Evolutionary conservation across 805 yeast genomes (phyloP), one percentile per base, ranked within the genome.

Genomic region (Pichia occidentalis): DNA sequence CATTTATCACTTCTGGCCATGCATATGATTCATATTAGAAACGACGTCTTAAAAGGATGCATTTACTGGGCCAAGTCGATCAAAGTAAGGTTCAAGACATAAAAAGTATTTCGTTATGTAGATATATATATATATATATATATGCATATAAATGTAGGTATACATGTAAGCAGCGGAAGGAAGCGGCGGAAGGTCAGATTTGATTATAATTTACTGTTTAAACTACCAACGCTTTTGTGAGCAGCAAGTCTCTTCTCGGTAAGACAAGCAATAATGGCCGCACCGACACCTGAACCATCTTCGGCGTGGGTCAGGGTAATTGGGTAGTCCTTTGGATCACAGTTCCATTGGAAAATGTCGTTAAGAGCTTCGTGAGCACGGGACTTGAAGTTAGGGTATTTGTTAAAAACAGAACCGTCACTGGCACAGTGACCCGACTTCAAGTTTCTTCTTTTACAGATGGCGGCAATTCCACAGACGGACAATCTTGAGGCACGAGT

Each of bases 281-380:
- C 98, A 58, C 98, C 98, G 34, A 85, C 96, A 67, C 97, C 97
- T 33, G 92, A 81, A 51, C 97, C 98, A 67, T 92, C 97, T 67
- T 90, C 96, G 20, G 60, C 60, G 18, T 48, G 52, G 5, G 51
- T 51, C 24, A 56, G 38, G 14, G 42, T 42, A 21, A 56, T 50
- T 21, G 61, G 62, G 34, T 45, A 48, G 22, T 50, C 49, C 14
- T 42, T 39, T n/a, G 46, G 42, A 22, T 29, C 39, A 22, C 45
- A 28, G 13, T 47, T 44, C 96, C 96, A 90, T 49, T 70, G 90
- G 56, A 85, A 85, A 52, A 90, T 86, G 58, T 87, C 97, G 63
- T 79, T 77, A 59, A 90, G 73, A 42, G 85, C 96, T 57, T 72
- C 71, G 34, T 94, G 94, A 24, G 95, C 95, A 57, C 95, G 76